These are phyloP conservation scores for Paecilomyces sp. DNA, from an alignment of 2,329 filamentous ascomycete species.

Conservation along the genomic window DNA sequence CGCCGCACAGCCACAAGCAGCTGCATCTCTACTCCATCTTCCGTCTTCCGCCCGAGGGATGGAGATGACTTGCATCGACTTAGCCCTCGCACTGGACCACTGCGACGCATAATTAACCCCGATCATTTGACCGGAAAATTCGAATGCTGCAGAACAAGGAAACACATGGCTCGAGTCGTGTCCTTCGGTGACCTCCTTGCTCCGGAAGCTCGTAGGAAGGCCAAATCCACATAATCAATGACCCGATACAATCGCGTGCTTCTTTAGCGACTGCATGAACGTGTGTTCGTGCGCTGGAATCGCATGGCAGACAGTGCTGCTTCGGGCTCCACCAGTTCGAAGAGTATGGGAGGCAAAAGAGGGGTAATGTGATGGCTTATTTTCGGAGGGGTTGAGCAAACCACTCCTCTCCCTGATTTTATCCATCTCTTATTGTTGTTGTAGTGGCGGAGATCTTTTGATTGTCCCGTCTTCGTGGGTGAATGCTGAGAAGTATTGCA, in stretches of 20 bases:
- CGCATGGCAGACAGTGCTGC: neutral
- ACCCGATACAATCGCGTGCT: neutral
- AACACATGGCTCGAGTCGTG: neutral
- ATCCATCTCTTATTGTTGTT: neutral
- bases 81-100: neutral
- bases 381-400: neutral
- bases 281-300: neutral
- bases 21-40: neutral
- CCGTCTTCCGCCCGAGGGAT: neutral
- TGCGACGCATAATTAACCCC: neutral
- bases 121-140: neutral
- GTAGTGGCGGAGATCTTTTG: neutral
- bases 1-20: neutral
- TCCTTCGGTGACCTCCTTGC: neutral
- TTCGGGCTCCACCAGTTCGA: neutral
- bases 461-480: no score
- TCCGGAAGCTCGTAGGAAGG: neutral
- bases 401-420: neutral
- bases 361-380: neutral
- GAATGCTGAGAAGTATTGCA: no score
- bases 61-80: neutral
- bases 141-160: neutral
- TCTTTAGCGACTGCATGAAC: neutral
- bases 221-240: neutral
- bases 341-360: neutral